Conservation (phyloP, 2,329 filamentous ascomycete species). For the Chalara sp. region DNA sequence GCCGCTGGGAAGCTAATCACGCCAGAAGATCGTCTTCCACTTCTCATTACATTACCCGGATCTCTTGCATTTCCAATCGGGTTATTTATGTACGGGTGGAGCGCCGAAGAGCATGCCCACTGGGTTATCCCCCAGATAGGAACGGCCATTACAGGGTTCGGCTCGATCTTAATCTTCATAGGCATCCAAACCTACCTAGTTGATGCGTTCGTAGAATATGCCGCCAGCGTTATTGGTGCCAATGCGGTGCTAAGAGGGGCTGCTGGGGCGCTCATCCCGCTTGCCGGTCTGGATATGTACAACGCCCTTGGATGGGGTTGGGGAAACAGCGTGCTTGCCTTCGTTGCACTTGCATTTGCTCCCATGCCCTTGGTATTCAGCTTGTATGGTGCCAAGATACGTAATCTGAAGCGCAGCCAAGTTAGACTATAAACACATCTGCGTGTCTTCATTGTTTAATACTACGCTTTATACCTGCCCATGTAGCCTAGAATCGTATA, state of each 20-base stretch:
- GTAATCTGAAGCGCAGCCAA: not conserved
- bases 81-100: constrained; percentile 52
- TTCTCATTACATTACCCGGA: constrained; percentile 41
- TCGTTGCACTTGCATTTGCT: constrained; percentile 27
- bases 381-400: not conserved
- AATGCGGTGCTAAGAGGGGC: constrained; percentile 9
- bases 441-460: no score
- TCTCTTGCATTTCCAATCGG: constrained; percentile 48
- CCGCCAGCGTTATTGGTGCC: constrained; percentile 32
- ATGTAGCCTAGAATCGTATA: no score
- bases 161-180: constrained; percentile 27
- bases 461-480: no score
- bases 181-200: constrained; percentile 41
- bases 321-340: constrained; percentile 37
- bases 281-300: constrained; percentile 18
- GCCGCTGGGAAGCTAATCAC: not conserved
- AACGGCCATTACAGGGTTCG: constrained; percentile 40
- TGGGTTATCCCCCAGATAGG: constrained; percentile 53
- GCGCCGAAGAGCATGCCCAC: constrained; percentile 38
- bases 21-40: constrained; percentile 56
- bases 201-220: constrained; percentile 34
- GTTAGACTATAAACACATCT: no score
- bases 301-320: constrained; percentile 34
- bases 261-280: constrained; percentile 14
- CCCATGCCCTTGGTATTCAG: not conserved